Percentiles rank a stretch among this genome's conserved stretches.
Conservation (phyloP, 164 flowering plant species). For the Akebia trifoliata region DNA sequence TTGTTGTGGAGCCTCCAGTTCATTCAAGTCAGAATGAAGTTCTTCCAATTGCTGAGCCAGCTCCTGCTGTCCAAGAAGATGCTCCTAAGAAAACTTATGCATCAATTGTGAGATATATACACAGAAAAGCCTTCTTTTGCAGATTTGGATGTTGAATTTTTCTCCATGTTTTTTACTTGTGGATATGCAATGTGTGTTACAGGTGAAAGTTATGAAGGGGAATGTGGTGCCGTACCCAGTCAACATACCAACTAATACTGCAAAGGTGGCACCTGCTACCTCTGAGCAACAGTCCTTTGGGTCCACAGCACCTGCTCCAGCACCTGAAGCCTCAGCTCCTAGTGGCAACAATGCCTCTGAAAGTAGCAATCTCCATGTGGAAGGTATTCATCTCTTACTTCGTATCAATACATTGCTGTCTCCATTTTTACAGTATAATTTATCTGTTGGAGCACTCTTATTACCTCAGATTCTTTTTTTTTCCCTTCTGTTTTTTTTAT, state of each 20-base stretch:
- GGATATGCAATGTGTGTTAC: not conserved
- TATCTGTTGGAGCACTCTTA: conserved; percentile 27
- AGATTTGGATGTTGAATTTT: not conserved
- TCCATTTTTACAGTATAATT: conserved; percentile 19
- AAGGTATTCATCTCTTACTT: conserved; percentile 37
- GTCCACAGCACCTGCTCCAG: conserved; percentile 24
- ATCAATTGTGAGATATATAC: conserved; percentile 44
- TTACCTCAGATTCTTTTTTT: no score
- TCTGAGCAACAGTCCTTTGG: conserved; percentile 27
- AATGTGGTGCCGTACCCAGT: conserved; percentile 26
- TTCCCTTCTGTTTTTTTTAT: no score
- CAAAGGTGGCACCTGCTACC: conserved; percentile 25
- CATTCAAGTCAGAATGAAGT: conserved; percentile 27
- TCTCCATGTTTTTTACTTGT: not conserved
- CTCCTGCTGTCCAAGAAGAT: conserved; percentile 34
- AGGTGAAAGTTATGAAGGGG: conserved; percentile 36
- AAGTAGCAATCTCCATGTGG: conserved; percentile 30
- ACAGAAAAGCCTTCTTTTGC: not conserved
- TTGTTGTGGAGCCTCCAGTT: conserved; percentile 23
- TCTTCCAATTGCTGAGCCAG: conserved; percentile 19
- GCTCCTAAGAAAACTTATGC: conserved; percentile 61
- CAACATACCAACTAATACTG: conserved; percentile 35
- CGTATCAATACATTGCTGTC: conserved; percentile 17
- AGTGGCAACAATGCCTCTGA: conserved; percentile 20
- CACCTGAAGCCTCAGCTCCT: conserved; percentile 31